Evolutionary conservation across 1,284 basidiomycete species (phyloP), one percentile per base, ranked within the genome.

Genomic region (Phellopilus nigrolimitatus): DNA sequence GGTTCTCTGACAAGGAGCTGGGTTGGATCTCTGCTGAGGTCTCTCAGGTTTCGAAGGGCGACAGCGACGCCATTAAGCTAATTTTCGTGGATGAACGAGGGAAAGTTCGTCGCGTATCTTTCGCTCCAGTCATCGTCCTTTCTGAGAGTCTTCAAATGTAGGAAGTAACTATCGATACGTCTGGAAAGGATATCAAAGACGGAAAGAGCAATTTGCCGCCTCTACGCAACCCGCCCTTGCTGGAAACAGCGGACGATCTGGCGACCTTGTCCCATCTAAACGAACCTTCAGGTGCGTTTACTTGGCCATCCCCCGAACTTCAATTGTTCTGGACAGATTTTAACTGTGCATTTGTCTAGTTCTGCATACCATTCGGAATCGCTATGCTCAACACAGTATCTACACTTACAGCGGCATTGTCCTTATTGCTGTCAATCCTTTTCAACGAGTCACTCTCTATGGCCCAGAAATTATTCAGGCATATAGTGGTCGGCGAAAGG

Each of bases 331-430:
- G n/a, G n/a, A n/a, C n/a, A n/a, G n/a, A n/a, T 31, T 34, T 33
- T 55, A 30, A 47, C 33, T 28, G 28, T 37, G 25, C n/a, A 12
- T 41, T 7, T 17, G 12, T 51, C 31, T 62, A 94, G 95, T 99
- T 36, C 77, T 99, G 41, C 94, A 99, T 66, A 97, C 95, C 39
- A 98, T 99, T 62, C 84, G 91, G 36, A 97, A 95, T 67, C 86
- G 97, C 62, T 99, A 99, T 73, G 91, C 88, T 17, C 91, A 95
- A 61, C 93, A 97, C 66, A 91, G 91, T 66, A 98, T 98, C 62
- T 99, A 99, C 68, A 99, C 97, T 34, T 99, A 99, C 71, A 95
- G 92, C 57, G 97, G 97, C 61, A 99, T 99, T 62, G 89, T 97
- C 54, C 82, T 97, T 58, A 97, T 99, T 66, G 97, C 97, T 41